Conservation (phyloP, 192 early-diverging fungal genomes). For the Pilobolus umbonatus region DNA sequence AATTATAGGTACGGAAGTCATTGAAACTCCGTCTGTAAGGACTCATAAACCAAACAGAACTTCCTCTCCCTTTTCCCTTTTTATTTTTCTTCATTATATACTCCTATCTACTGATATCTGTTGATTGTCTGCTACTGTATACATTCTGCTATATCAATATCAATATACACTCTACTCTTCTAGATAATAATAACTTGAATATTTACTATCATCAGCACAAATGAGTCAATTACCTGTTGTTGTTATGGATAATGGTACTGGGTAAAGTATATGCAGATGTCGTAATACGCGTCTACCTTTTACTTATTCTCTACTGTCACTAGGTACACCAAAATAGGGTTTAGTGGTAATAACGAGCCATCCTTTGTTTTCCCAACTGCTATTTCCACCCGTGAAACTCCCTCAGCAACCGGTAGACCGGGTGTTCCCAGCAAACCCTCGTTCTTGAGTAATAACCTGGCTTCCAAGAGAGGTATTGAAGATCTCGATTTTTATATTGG, state of each 20-base stretch:
- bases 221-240: conserved; percentile 68
- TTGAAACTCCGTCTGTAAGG: too few relatives aligned
- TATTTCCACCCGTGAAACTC: conserved; percentile 75
- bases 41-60: too few relatives aligned
- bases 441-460: conserved; percentile 65
- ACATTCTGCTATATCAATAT: too few relatives aligned
- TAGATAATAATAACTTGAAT: too few relatives aligned
- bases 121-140: too few relatives aligned
- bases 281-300: not conserved
- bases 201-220: too few relatives aligned
- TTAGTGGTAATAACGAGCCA: conserved; percentile 94
- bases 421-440: conserved; percentile 52
- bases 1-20: too few relatives aligned
- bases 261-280: conserved; percentile 48
- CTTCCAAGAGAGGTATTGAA: conserved; percentile 94
- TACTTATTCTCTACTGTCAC: not conserved
- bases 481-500: conserved; percentile 98
- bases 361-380: conserved; percentile 96
- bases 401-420: conserved; percentile 39
- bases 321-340: conserved; percentile 96
- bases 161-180: too few relatives aligned
- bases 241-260: conserved; percentile 98
- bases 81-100: too few relatives aligned
- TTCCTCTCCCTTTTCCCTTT: too few relatives aligned
- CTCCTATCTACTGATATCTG: too few relatives aligned